phyloP scores from a whole-genome alignment of 768 basidiomycete genomes.

The Tulasnella calospora region DNA sequence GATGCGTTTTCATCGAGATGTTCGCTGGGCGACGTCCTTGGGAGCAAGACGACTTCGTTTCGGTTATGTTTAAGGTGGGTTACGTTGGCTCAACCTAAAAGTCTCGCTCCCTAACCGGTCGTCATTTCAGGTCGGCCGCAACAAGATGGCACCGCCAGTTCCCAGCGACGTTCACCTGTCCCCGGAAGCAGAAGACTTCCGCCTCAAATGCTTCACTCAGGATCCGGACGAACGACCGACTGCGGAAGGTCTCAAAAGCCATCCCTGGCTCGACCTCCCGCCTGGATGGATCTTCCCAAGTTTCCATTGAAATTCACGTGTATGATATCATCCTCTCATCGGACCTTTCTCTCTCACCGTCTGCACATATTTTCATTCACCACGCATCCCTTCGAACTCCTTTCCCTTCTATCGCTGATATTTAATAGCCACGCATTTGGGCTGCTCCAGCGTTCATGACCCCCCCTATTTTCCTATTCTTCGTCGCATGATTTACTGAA shows the following conservation, averaged over 20 bases:
- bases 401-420: neutral
- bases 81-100: neutral
- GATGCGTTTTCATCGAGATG: constrained; percentile 99
- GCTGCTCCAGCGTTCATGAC: neutral
- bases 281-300: constrained; percentile 71
- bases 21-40: constrained; percentile 96
- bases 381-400: constrained; percentile 7
- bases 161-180: constrained; percentile 77
- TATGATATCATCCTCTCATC: neutral
- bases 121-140: constrained; percentile 67
- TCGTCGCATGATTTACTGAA: neutral
- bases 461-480: neutral
- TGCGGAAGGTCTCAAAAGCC: constrained; percentile 70
- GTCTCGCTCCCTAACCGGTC: constrained; percentile 7
- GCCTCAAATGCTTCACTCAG: constrained; percentile 85
- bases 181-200: constrained; percentile 75
- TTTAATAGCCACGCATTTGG: neutral
- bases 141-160: constrained; percentile 80
- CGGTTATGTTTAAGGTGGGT: constrained; percentile 89
- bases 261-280: constrained; percentile 70
- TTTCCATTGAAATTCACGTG: constrained; percentile 43
- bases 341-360: constrained; percentile 9
- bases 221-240: constrained; percentile 79
- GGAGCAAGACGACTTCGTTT: constrained; percentile 82
- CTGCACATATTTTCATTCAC: constrained; percentile 1